These are phyloP conservation scores for Dactylis glomerata DNA, from an alignment of 176 grass and related monocot genomes.

Conservation along the genomic window DNA sequence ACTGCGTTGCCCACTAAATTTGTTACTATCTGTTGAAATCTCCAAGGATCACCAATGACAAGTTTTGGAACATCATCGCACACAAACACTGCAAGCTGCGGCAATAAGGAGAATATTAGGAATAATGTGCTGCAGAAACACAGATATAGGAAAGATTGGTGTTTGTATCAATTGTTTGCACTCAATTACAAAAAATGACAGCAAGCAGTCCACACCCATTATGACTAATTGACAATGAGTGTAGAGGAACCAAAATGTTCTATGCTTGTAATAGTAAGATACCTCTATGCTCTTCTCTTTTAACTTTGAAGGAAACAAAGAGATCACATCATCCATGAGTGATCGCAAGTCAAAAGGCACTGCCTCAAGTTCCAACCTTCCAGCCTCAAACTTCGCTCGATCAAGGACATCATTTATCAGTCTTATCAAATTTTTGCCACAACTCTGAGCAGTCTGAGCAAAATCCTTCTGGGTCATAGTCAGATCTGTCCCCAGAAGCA, in stretches of 20 bases:
- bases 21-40: constrained; percentile 91
- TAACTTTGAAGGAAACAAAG: constrained; percentile 94
- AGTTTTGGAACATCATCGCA: constrained; percentile 75
- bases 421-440: constrained; percentile 80
- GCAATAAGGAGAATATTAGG: constrained; percentile 32
- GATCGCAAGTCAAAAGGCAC: constrained; percentile 79
- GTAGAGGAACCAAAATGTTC: not conserved
- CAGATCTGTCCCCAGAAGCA: constrained; percentile 89
- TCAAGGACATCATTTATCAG: constrained; percentile 98
- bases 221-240: not conserved
- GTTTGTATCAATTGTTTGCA: not conserved
- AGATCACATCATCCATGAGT: constrained; percentile 87
- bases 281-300: constrained; percentile 95
- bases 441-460: constrained; percentile 86
- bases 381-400: constrained; percentile 94
- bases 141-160: not conserved
- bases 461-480: constrained; percentile 81
- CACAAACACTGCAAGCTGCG: constrained; percentile 92
- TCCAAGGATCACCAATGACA: constrained; percentile 86
- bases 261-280: constrained; percentile 19
- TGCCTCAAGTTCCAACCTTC: constrained; percentile 86
- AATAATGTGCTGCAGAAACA: not conserved
- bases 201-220: not conserved
- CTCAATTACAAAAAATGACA: not conserved
- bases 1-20: constrained; percentile 95